Evolutionary conservation across 768 basidiomycete genomes (phyloP).

Genomic region (Panus rudis): DNA sequence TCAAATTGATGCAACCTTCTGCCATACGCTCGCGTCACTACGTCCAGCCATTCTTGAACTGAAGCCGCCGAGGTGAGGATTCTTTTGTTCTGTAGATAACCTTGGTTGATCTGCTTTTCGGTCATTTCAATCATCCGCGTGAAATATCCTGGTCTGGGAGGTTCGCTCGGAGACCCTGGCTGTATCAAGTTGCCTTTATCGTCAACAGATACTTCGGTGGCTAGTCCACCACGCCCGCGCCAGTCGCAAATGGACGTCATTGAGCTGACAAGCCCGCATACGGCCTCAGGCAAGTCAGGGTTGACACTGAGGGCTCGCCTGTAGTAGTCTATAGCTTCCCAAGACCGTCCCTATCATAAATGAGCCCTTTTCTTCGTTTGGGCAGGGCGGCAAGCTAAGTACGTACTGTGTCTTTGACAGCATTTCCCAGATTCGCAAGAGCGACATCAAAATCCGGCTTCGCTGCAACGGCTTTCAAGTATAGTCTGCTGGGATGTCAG

Average conservation of each 20-base stretch:
- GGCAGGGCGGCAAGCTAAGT: neutral
- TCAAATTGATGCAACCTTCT: conserved; percentile 21
- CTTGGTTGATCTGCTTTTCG: conserved; percentile 29
- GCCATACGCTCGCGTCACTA: conserved; percentile 24
- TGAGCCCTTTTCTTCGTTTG: neutral
- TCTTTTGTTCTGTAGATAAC: conserved; percentile 25
- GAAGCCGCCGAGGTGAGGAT: conserved; percentile 19
- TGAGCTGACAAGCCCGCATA: conserved; percentile 41
- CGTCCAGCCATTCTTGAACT: conserved; percentile 31
- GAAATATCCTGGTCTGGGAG: conserved; percentile 27
- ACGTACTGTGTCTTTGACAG: conserved; percentile 40
- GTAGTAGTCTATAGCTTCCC: conserved; percentile 41
- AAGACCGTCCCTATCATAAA: conserved; percentile 28
- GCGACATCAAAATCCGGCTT: conserved; percentile 46
- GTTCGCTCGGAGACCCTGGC: conserved; percentile 6
- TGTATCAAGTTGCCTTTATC: conserved; percentile 12
- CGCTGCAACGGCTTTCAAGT: conserved; percentile 30
- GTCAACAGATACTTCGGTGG: conserved; percentile 18
- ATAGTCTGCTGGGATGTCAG: conserved; percentile 28
- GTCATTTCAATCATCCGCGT: conserved; percentile 30
- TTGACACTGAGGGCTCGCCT: conserved; percentile 35
- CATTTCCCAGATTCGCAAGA: conserved; percentile 45
- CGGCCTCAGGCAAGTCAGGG: conserved; percentile 38
- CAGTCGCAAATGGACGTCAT: conserved; percentile 42
- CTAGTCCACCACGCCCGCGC: conserved; percentile 32